These are phyloP conservation scores for Ambrosiella xylebori DNA, from an alignment of 2,329 filamentous ascomycete genomes.

Conservation along the genomic window DNA sequence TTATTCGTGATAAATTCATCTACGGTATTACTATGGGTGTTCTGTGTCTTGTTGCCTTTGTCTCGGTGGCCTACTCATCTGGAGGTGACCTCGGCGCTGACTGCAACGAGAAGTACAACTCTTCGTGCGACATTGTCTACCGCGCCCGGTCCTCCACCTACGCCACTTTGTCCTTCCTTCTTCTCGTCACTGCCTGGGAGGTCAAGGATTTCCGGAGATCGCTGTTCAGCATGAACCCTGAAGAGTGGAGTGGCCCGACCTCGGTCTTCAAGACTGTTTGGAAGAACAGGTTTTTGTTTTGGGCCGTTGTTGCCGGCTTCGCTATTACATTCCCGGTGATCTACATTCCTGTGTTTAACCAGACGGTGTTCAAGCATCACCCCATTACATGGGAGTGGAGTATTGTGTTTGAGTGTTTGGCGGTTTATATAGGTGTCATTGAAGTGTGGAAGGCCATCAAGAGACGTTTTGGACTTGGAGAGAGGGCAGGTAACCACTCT, in stretches of 20 bases:
- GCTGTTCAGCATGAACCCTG: conserved; percentile 48
- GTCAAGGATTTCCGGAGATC: conserved; percentile 54
- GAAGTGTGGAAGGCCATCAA: conserved; percentile 57
- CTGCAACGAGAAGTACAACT: conserved; percentile 39
- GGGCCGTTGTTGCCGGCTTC: conserved; percentile 43
- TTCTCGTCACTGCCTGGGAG: conserved; percentile 56
- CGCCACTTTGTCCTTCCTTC: conserved; percentile 48
- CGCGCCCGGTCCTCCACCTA: conserved; percentile 52
- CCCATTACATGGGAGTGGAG: conserved; percentile 58
- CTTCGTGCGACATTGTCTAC: conserved; percentile 39
- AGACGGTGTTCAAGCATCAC: conserved; percentile 49
- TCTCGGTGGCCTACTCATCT: conserved; percentile 37
- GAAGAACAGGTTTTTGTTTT: conserved; percentile 51
- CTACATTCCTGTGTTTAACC: conserved; percentile 52
- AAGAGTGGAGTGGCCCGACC: conserved; percentile 29
- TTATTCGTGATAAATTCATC: conserved; percentile 49
- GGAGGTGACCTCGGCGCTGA: conserved; percentile 31
- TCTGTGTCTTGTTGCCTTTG: conserved; percentile 44
- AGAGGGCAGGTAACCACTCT: neutral
- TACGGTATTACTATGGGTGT: conserved; percentile 48
- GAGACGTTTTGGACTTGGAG: conserved; percentile 26
- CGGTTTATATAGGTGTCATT: conserved; percentile 43
- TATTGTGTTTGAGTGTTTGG: conserved; percentile 41
- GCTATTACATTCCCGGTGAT: conserved; percentile 43
- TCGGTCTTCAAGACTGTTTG: conserved; percentile 44